phyloP scores from a whole-genome alignment of 208 protist species.

The Trypanosoma brucei region DNA sequence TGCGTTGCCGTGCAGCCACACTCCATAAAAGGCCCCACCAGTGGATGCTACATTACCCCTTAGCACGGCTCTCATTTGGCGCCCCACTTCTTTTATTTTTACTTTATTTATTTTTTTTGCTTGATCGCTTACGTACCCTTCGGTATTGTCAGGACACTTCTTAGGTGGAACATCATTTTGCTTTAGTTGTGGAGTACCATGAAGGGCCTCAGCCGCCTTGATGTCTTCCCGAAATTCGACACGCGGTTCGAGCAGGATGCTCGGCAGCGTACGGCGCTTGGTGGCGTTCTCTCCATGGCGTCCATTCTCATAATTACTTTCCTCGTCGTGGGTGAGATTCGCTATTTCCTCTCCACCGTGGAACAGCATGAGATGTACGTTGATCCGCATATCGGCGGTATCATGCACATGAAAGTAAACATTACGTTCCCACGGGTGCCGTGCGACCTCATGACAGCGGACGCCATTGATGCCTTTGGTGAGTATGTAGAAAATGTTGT shows the following conservation, averaged over 20 bases:
- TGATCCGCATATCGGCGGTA: conserved; percentile 50
- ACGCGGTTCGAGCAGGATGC: conserved; percentile 77
- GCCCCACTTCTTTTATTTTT: too few relatives aligned
- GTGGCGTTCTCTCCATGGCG: conserved; percentile 51
- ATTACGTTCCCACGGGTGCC: conserved; percentile 71
- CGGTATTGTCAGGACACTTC: too few relatives aligned
- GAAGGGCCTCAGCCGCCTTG: conserved; percentile 43
- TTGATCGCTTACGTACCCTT: too few relatives aligned
- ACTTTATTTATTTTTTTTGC: too few relatives aligned
- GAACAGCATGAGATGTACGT: conserved; percentile 71
- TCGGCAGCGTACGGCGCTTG: conserved; percentile 46
- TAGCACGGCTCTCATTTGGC: too few relatives aligned
- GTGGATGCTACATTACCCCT: too few relatives aligned
- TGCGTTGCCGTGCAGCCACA: too few relatives aligned
- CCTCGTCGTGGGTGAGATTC: conserved; percentile 59
- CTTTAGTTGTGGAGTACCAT: conserved; percentile 7
- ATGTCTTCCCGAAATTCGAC: conserved; percentile 90
- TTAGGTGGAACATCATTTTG: too few relatives aligned
- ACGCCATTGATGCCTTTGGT: conserved; percentile 71
- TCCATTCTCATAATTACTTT: conserved; percentile 44
- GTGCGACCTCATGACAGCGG: conserved; percentile 74
- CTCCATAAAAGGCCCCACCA: too few relatives aligned
- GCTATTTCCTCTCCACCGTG: conserved; percentile 59
- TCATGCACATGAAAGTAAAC: conserved; percentile 65
- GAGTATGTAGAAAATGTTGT: conserved; percentile 29